Percentiles rank a stretch among this genome's conserved stretches.
Conservation (phyloP, 805 yeast genomes). For the Saccharomycopsis schoenii region DNA sequence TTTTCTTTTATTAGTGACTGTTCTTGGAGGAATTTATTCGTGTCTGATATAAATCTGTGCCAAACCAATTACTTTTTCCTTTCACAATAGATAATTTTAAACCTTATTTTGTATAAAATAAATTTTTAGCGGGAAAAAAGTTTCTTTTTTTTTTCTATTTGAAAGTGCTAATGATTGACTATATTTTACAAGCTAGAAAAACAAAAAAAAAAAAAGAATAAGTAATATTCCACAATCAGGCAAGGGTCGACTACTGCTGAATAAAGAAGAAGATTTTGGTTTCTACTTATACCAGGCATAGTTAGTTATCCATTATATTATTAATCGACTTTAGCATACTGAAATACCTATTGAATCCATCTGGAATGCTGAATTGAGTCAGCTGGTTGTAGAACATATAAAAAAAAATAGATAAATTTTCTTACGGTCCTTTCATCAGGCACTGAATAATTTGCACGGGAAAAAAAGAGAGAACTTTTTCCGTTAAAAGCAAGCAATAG, state of each 20-base stretch:
- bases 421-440: neutral
- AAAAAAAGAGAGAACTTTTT: neutral
- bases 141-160: neutral
- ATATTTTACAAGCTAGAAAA: neutral
- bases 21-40: neutral
- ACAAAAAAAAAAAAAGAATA: too few relatives aligned
- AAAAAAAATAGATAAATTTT: neutral
- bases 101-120: neutral
- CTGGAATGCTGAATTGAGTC: neutral
- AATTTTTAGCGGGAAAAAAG: neutral
- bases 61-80: neutral
- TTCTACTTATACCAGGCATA: neutral
- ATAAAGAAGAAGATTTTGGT: neutral
- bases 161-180: too few relatives aligned
- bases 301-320: neutral
- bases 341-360: neutral
- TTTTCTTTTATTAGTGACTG: neutral
- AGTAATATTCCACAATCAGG: too few relatives aligned
- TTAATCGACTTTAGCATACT: neutral
- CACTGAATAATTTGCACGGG: neutral
- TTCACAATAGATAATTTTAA: neutral
- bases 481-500: conserved; percentile 1
- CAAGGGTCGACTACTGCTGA: neutral
- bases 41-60: neutral
- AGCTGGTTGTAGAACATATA: too few relatives aligned